Base-by-base conservation (phyloP, 768 basidiomycete species). In the Suillus ampliporus region DNA sequence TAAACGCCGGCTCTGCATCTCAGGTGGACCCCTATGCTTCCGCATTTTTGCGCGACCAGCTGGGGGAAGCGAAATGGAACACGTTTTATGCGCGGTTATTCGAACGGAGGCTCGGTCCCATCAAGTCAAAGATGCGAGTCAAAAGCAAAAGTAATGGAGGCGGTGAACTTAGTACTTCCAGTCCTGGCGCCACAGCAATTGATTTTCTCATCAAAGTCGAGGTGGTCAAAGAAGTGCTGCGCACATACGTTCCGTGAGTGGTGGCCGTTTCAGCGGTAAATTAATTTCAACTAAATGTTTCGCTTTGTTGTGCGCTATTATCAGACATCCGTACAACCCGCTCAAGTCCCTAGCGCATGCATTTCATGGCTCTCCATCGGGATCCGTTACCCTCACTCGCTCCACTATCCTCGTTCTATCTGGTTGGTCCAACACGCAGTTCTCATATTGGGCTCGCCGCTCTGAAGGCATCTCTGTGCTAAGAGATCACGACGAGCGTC, bases 181-280 rank as follows among this genome's bases (percentile, higher is more conserved):
- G 63, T 9, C 73, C 74, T 15, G 78, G 80, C 31, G 81, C 81
- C 56, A 78, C 77, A 47, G 83, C 78, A 47, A 78, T 84, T 53
- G 83, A 84, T 62, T 84, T 83, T 68, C 80, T 83, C 60, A 78
- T 83, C 73, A 83, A 83, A 71, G 83, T 83, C 48, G 82, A 83
- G 67, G 77, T 83, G 21, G 83, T 83, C 67, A 83, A 83, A 62
- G 80, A 83, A 68, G 79, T 82, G 28, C 66, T 83, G 51, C 74
- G 82, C 64, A 80, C 74, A 9, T 84, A 76, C 64, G 83, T 84
- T 57, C 82, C 82, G 83, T 82, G 72, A 66, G 83, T 82, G 31
- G 43, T 47, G 56, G 19, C n/a, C 11, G 15, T 37, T 19, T 23
- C 43, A 43, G 10, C 7, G 46, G 43, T n/a, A 7, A 60, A 44